phyloP scores from a whole-genome alignment of 2,329 filamentous ascomycete species.

The Diaporthe amygdali region DNA sequence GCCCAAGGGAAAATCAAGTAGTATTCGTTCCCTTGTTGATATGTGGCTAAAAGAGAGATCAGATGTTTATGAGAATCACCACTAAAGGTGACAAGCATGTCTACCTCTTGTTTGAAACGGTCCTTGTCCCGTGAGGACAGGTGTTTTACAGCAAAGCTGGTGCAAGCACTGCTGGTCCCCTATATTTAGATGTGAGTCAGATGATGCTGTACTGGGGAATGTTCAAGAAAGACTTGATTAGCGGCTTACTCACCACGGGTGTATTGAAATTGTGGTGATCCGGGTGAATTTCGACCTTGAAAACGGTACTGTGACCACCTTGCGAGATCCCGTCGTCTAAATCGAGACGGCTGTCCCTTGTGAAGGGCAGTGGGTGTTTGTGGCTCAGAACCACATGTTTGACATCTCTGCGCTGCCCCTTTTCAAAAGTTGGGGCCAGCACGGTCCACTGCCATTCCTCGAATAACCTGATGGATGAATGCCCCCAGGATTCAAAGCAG shows the following conservation, averaged over 20 bases:
- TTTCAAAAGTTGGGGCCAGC: conserved; percentile 19
- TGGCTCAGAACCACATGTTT: neutral
- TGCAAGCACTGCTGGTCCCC: too few species aligned
- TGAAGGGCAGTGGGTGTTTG: conserved; percentile 17
- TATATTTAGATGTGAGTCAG: too few species aligned
- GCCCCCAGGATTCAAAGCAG: conserved; percentile 2
- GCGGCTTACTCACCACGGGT: neutral
- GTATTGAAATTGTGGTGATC: conserved; percentile 24
- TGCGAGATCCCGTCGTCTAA: neutral
- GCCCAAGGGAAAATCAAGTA: conserved; percentile 29
- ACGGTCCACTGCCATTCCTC: conserved; percentile 25
- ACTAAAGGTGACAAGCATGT: conserved; percentile 28
- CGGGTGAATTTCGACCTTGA: conserved; percentile 25
- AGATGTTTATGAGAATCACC: conserved; percentile 21
- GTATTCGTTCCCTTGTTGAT: conserved; percentile 17
- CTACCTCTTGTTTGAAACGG: conserved; percentile 26
- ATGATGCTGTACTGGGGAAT: neutral
- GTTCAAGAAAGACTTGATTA: neutral
- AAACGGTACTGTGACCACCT: conserved; percentile 20
- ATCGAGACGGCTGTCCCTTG: neutral
- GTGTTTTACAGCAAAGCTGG: conserved; percentile 20
- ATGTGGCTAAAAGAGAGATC: conserved; percentile 29
- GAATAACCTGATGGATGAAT: conserved; percentile 10
- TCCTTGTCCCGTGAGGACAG: conserved; percentile 5
- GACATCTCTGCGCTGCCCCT: neutral